Percentiles rank a stretch among this genome's conserved stretches.
These are phyloP conservation scores for Vachellia pachyceras DNA, from an alignment of 306 rosid species.

Conservation along the genomic window DNA sequence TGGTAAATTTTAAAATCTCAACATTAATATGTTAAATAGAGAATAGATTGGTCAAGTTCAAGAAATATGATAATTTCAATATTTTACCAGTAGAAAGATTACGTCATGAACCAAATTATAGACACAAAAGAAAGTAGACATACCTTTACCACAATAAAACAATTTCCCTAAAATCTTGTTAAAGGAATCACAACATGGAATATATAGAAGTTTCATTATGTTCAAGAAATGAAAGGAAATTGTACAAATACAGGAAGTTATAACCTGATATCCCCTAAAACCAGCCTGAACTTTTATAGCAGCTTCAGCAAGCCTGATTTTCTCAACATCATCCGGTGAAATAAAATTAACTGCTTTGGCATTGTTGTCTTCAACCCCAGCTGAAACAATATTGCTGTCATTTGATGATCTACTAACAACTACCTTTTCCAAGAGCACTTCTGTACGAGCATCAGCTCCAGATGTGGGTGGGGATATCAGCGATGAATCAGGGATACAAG, in stretches of 20 bases:
- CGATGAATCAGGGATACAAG: constrained; percentile 53
- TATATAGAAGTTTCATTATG: background rate
- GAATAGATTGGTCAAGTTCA: background rate
- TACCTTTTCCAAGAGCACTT: constrained; percentile 49
- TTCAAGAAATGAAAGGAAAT: background rate
- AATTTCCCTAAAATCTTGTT: background rate
- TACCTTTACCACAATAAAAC: background rate
- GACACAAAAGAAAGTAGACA: background rate
- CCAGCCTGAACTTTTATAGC: constrained; percentile 71
- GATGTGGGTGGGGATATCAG: constrained; percentile 51
- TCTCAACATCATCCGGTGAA: constrained; percentile 49
- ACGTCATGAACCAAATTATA: background rate
- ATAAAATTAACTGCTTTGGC: constrained; percentile 37
- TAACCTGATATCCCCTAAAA: constrained; percentile 75
- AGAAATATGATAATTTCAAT: background rate
- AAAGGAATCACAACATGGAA: background rate
- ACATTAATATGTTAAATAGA: background rate
- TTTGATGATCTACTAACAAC: constrained; percentile 39
- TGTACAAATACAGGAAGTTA: constrained; percentile 16
- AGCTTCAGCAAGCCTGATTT: constrained; percentile 54
- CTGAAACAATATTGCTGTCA: constrained; percentile 37
- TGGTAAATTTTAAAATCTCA: background rate
- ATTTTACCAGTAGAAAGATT: background rate
- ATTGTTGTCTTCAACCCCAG: constrained; percentile 35
- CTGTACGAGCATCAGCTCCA: constrained; percentile 44